Conservation (phyloP, 179 eudicot species). For the Carnegiea gigantea region DNA sequence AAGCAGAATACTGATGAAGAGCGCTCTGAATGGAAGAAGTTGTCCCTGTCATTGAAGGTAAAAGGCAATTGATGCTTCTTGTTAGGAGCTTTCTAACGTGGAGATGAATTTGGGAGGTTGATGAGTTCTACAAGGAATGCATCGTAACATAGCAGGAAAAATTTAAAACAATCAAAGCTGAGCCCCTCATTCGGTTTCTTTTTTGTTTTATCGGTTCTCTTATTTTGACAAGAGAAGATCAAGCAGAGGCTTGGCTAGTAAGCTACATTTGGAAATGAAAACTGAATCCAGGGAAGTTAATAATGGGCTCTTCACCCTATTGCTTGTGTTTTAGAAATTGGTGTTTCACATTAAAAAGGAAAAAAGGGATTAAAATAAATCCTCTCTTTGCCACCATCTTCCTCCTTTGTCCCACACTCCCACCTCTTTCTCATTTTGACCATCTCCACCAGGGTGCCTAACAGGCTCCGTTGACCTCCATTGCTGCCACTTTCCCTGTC, state of each 20-base stretch:
- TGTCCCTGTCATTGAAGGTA: constrained; percentile 75
- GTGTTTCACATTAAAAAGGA: too few relatives aligned
- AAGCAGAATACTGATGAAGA: constrained; percentile 74
- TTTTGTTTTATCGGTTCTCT: background rate
- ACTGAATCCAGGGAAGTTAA: background rate
- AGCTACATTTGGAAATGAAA: background rate
- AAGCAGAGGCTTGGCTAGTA: background rate
- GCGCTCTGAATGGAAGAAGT: constrained; percentile 66
- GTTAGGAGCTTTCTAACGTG: background rate
- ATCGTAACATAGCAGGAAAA: background rate
- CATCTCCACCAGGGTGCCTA: too few relatives aligned
- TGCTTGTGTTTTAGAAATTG: background rate
- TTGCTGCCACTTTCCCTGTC: too few relatives aligned
- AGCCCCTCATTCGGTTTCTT: background rate
- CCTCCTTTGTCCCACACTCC: too few relatives aligned
- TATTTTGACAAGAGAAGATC: constrained; percentile 2
- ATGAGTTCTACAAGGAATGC: background rate
- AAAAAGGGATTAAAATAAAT: too few relatives aligned
- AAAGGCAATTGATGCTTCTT: constrained; percentile 7
- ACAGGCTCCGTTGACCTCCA: too few relatives aligned
- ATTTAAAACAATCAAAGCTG: background rate
- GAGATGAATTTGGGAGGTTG: background rate
- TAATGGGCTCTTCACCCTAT: background rate
- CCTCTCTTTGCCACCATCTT: background rate
- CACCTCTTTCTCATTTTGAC: too few relatives aligned